Percentiles rank a stretch among this genome's conserved stretches.
These are phyloP conservation scores for Blastomyces parvus DNA, from an alignment of 2,329 filamentous ascomycete genomes.

Conservation along the genomic window DNA sequence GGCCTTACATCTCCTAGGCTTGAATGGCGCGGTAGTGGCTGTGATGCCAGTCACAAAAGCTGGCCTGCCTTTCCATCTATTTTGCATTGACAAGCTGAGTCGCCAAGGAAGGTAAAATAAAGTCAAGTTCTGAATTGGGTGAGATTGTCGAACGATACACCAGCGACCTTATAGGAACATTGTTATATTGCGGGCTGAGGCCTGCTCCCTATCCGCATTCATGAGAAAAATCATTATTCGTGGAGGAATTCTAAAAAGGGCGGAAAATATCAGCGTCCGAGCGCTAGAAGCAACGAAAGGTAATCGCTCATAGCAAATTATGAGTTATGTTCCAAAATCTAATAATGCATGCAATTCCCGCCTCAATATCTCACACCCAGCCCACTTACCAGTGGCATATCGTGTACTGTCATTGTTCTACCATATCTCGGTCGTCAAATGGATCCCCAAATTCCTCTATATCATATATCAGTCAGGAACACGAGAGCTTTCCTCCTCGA, in stretches of 20 bases:
- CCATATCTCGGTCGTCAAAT: constrained; percentile 36
- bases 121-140: neutral
- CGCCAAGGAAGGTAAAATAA: neutral
- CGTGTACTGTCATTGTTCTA: constrained; percentile 7
- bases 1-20: neutral
- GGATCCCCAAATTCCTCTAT: constrained; percentile 40
- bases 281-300: neutral
- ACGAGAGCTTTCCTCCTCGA: neutral
- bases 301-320: neutral
- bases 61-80: neutral
- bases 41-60: neutral
- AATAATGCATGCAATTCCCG: neutral
- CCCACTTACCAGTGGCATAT: neutral
- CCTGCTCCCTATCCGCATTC: neutral
- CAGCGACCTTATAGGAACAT: neutral
- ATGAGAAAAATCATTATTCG: neutral
- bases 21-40: neutral
- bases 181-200: neutral
- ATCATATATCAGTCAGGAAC: constrained; percentile 3
- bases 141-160: neutral
- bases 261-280: neutral
- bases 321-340: neutral
- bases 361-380: neutral
- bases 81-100: neutral
- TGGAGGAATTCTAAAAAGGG: neutral